Evolutionary conservation across 139 green algal species (phyloP), one percentile per base, ranked within the genome.

Genomic region (Coccomyxa sp.): DNA sequence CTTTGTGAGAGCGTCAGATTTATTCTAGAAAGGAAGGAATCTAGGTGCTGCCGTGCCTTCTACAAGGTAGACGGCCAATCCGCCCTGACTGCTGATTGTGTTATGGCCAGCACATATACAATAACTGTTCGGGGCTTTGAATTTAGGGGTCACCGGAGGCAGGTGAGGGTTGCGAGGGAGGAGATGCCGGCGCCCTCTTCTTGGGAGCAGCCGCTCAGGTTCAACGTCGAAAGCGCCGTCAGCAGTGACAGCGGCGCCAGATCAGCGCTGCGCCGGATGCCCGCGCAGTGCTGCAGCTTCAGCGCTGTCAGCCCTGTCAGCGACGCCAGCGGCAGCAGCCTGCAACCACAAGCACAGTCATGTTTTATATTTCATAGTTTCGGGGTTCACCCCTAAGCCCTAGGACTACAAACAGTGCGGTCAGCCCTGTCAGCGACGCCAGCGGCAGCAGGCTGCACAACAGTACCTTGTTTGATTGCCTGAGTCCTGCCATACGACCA

Each of bases 231-330:
- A 58, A 92, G 84, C 10, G 30, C n/a, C 14, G 80, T 45, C 30
- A 92, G 76, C 0, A 18, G 59, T 15, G 58, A 68, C 85, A 92
- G 75, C 17, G 83, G 57, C 21, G 58, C 38, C 60, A 91, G 81
- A 9, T 80, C 76, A 80, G 76, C 31, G 17, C 76, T 58, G 14
- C 85, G 79, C 63, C 79, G 58, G 71, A 89, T 82, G 0, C 75
- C 86, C 10, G 75, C 51, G 83, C 87, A 91, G 81, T 92, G 86
- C 77, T 91, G 83, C 82, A 89, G 67, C 31, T 86, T 84, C 25
- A 90, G 75, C 51, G n/a, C 66, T 21, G 76, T 81, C 58, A 84
- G 84, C 16, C 51, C 67, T 58, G 81, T 57, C 71, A 87, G 74
- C 15, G 58, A 18, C 25, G 67, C 38, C 27, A 91, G 66, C 30